Evolutionary conservation across 208 protist species (phyloP).

Genomic region (Trypanosoma vivax): DNA sequence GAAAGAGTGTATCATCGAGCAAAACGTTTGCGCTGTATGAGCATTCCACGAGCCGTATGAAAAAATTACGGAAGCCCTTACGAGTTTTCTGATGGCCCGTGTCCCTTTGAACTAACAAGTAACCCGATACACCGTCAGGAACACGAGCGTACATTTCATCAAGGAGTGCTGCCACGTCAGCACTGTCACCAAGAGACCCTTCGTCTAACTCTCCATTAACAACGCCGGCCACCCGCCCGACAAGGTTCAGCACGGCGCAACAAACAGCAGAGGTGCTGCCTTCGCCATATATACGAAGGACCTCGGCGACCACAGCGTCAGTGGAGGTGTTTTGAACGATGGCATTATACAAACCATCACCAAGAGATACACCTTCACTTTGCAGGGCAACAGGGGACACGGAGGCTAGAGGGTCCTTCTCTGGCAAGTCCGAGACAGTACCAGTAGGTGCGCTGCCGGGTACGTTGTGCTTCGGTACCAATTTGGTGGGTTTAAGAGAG

Average conservation of each 20-base stretch:
- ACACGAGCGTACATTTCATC: constrained; percentile 80
- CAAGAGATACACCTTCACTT: not conserved
- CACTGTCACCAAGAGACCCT: constrained; percentile 45
- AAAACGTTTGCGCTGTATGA: constrained; percentile 51
- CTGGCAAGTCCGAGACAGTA: too few species aligned
- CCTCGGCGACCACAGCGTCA: constrained; percentile 19
- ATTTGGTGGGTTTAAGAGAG: too few species aligned
- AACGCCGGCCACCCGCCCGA: constrained; percentile 71
- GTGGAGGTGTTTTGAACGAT: constrained; percentile 25
- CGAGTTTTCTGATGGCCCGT: constrained; percentile 55
- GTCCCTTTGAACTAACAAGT: constrained; percentile 76
- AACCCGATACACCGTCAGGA: constrained; percentile 58
- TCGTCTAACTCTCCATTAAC: constrained; percentile 59
- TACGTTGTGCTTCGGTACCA: too few species aligned
- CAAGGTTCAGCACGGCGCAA: constrained; percentile 66
- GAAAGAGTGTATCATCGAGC: constrained; percentile 48
- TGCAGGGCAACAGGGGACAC: too few species aligned
- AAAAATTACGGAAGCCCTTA: constrained; percentile 55
- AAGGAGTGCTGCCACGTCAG: constrained; percentile 60
- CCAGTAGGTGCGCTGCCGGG: too few species aligned
- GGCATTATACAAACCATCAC: not conserved
- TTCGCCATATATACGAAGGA: constrained; percentile 53
- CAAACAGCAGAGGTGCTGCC: constrained; percentile 31
- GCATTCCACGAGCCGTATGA: constrained; percentile 45
- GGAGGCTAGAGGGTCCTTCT: too few species aligned